Evolutionary conservation across 1,284 basidiomycete genomes (phyloP), one percentile per base, ranked within the genome.

Genomic region (Erythrobasidium hasegawianum): DNA sequence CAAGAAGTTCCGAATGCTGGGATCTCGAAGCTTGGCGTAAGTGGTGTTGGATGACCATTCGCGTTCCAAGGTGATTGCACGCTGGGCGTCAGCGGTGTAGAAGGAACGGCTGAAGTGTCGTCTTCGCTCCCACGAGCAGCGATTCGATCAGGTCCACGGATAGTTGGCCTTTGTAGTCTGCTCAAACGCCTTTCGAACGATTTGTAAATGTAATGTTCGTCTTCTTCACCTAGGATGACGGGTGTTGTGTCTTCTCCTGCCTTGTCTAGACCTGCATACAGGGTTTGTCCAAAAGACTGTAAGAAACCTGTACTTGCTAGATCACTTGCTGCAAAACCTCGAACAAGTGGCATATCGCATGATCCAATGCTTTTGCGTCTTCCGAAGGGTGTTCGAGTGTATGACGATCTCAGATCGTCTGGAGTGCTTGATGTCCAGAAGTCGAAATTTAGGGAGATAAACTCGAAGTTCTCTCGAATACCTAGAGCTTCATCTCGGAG

Each of bases 1-100:
- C 39, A 57, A 16, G 62, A 65, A 1, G 55, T 58, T 14, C 62
- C 62, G 33, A 39, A 65, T 52, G 47, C 62, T 53, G 62, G 33
- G 20, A 40, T 29, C 13, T 62, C 50, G 3, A 62, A 40, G 40
- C 40, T 22, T 16, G 40, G 4, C 9, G 40, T 45, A 43, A 27
- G 54, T 18, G 29, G 55, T 13, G 38, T 2, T 50, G 41, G 45
- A 26, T 29, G 54, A 54, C 16, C 27, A 33, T 33, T 33, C 11
- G 33, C 5, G 33, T 33, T 33, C 33, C 33, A 33, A 11, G 33
- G 33, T 18, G 24, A 26, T 52, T 11, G 27, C 38, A 56, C 16
- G 43, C n/a, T 14, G 8, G 43, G 43, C 14, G 43, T 47, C 4
- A 24, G n/a, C 8, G 43, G 43, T 24, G 43, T 47, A 47, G 43